Evolutionary conservation across 2,329 filamentous ascomycete genomes (phyloP).

Genomic region (Alternaria viburni): DNA sequence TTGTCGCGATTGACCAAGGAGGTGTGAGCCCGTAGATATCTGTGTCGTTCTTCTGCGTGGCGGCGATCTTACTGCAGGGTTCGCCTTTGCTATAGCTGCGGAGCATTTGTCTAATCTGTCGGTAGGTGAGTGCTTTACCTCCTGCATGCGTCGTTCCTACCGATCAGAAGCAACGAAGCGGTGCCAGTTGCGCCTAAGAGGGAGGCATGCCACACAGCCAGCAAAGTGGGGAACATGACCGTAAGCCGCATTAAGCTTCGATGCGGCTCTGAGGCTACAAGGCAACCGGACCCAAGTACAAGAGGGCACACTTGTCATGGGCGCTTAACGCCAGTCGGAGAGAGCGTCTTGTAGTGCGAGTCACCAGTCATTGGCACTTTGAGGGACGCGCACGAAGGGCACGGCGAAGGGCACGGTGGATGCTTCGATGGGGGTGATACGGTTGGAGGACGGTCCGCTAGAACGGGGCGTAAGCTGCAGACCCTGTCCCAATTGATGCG

Average conservation of each 20-base stretch:
- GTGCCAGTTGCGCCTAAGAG: neutral
- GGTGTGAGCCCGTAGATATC: fast-evolving
- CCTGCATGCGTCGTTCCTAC: neutral
- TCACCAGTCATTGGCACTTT: neutral
- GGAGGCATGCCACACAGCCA: neutral
- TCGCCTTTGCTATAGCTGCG: neutral
- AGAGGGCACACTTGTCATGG: neutral
- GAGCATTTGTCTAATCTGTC: too few species aligned
- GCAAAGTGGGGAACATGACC: too few species aligned
- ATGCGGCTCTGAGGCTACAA: neutral
- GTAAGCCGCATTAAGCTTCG: neutral
- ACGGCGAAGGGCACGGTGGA: neutral
- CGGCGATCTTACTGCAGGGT: neutral
- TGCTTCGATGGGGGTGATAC: neutral
- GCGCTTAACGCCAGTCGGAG: neutral
- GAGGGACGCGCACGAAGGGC: neutral
- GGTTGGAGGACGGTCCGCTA: too few species aligned
- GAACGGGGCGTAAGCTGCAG: neutral
- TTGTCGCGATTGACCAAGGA: neutral
- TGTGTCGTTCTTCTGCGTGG: neutral
- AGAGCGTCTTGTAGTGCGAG: neutral
- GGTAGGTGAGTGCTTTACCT: neutral
- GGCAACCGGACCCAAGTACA: neutral
- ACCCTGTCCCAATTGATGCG: neutral
- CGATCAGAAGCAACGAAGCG: fast-evolving